These are phyloP conservation scores for Misopates orontium DNA, from an alignment of 257 asterid species.

Conservation along the genomic window DNA sequence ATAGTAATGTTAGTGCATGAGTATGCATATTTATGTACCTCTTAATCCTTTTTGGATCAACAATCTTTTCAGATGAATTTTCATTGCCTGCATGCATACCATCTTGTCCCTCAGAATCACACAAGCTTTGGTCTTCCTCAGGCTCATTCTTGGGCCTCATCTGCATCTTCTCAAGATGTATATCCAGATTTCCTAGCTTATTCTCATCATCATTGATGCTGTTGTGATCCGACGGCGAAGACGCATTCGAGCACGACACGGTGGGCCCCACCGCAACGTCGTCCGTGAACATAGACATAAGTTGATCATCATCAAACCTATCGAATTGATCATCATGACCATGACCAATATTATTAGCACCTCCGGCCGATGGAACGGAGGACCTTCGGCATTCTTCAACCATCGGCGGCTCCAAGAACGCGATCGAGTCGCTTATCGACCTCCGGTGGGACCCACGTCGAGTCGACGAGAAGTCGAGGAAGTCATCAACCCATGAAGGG, in stretches of 20 bases:
- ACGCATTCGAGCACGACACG: slow-evolving; percentile 58
- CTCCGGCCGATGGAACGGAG: slow-evolving; percentile 26
- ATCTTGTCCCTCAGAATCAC: slow-evolving; percentile 49
- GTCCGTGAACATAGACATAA: slow-evolving; percentile 77
- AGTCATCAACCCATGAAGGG: slow-evolving; percentile 76
- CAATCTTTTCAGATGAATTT: slow-evolving; percentile 19
- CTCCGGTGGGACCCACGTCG: slow-evolving; percentile 76
- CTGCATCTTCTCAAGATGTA: slow-evolving; percentile 25
- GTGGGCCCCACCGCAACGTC: slow-evolving; percentile 43
- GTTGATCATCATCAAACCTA: slow-evolving; percentile 82
- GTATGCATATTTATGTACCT: slow-evolving; percentile 42
- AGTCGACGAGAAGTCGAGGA: slow-evolving; percentile 73
- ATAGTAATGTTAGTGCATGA: not conserved
- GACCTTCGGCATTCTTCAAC: slow-evolving; percentile 65
- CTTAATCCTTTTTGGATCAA: slow-evolving; percentile 85
- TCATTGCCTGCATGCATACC: not conserved
- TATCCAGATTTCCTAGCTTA: slow-evolving; percentile 14
- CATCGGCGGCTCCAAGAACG: slow-evolving; percentile 70
- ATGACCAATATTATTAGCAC: not conserved
- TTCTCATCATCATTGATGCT: slow-evolving; percentile 56
- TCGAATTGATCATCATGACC: slow-evolving; percentile 53
- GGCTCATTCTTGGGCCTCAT: slow-evolving; percentile 65
- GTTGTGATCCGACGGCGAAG: slow-evolving; percentile 80
- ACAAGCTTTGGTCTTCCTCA: slow-evolving; percentile 63
- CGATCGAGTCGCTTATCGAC: slow-evolving; percentile 77